These are phyloP conservation scores for Fremontodendron californicum DNA, from an alignment of 345 rosid genomes.

Conservation along the genomic window DNA sequence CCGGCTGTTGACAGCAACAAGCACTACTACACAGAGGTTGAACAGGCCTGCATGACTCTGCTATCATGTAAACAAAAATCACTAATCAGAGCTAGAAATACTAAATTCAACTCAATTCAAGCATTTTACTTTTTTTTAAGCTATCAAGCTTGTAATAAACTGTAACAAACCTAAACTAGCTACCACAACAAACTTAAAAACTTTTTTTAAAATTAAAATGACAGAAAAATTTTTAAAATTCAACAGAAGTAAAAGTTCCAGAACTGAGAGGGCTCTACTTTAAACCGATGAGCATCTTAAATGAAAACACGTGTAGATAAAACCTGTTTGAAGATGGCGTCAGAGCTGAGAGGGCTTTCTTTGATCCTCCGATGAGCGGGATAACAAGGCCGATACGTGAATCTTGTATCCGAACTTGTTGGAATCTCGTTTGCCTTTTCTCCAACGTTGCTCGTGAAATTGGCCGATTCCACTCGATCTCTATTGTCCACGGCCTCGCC, in stretches of 20 bases:
- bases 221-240: neutral
- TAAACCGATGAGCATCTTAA: neutral
- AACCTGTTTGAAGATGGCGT: constrained; percentile 62
- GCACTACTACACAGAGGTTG: constrained; percentile 95
- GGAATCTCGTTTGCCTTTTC: constrained; percentile 22
- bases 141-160: neutral
- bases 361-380: constrained; percentile 58
- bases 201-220: neutral
- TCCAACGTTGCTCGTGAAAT: constrained; percentile 28
- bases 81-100: neutral
- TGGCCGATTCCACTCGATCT: constrained; percentile 31
- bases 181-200: neutral
- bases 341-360: constrained; percentile 78
- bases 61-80: neutral
- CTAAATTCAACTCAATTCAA: neutral
- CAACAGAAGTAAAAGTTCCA: neutral
- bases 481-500: constrained; percentile 18
- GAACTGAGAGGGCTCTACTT: neutral
- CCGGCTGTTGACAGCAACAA: constrained; percentile 93
- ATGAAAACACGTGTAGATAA: neutral
- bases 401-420: constrained; percentile 32
- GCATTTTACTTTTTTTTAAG: neutral
- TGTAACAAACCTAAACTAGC: neutral
- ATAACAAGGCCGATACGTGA: constrained; percentile 47
- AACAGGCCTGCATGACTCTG: constrained; percentile 99